A percentile compares a stretch with the other conserved stretches of the same genome.
Evolutionary conservation across 1,139 yeast species (phyloP).

Genomic region (Lodderomyces pseudojiufengensis): DNA sequence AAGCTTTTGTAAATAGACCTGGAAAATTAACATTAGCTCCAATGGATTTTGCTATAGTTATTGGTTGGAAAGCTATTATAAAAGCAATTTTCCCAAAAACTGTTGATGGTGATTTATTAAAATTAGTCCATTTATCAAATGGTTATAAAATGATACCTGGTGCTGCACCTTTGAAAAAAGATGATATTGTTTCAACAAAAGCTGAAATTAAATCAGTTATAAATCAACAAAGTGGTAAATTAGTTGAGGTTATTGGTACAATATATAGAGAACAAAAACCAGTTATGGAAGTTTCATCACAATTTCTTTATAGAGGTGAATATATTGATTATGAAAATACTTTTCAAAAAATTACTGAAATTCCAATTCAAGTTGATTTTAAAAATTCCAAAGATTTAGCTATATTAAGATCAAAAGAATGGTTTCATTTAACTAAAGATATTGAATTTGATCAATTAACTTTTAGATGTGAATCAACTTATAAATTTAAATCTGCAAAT

Average conservation of each 20-base stretch:
- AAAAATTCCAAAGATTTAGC: constrained; percentile 86
- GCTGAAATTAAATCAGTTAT: constrained; percentile 87
- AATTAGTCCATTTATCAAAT: constrained; percentile 90
- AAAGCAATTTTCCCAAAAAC: constrained; percentile 94
- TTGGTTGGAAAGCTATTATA: constrained; percentile 98
- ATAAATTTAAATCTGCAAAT: constrained; percentile 71
- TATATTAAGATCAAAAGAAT: constrained; percentile 89
- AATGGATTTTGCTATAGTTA: constrained; percentile 98
- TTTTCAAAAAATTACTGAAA: constrained; percentile 82
- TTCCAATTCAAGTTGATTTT: constrained; percentile 77
- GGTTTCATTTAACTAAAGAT: constrained; percentile 84
- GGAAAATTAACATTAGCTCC: constrained; percentile 89
- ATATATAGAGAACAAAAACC: constrained; percentile 72
- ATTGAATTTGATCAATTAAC: constrained; percentile 78
- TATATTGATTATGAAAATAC: constrained; percentile 88
- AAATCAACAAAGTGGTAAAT: constrained; percentile 89
- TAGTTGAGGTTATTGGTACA: constrained; percentile 93
- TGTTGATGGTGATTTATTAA: constrained; percentile 94
- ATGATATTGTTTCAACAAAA: constrained; percentile 76
- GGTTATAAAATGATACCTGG: constrained; percentile 94
- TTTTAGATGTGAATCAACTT: constrained; percentile 84
- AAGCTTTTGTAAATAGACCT: constrained; percentile 86
- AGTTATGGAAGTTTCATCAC: constrained; percentile 91
- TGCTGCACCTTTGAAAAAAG: constrained; percentile 84
- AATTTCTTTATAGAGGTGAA: constrained; percentile 93